Percentiles rank a stretch among this genome's conserved stretches.
Evolutionary conservation across 352 stramenopile genomes (phyloP).

Genomic region (Phytophthora kernoviae): DNA sequence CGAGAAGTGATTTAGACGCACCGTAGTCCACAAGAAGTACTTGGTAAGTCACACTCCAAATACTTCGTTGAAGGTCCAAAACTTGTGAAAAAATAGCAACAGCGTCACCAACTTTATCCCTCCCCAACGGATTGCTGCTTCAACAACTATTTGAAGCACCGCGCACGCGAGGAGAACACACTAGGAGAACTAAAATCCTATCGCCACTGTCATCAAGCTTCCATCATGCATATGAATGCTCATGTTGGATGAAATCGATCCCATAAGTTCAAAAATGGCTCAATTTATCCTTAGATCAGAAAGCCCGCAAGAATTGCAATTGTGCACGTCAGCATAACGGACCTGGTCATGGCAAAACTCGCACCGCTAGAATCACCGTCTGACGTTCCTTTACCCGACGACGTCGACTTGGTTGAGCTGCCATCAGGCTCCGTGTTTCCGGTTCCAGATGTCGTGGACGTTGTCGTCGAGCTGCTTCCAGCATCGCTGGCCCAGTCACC

Average conservation of each 20-base stretch:
- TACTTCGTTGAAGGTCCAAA: no score
- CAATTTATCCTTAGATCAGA: conserved; percentile 18
- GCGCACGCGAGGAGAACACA: no score
- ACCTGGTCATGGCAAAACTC: conserved; percentile 24
- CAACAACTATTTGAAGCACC: conserved; percentile 4
- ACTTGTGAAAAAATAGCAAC: neutral
- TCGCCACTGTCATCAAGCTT: no score
- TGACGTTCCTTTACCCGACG: conserved; percentile 15
- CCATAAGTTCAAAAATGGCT: no score
- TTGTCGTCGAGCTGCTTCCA: conserved; percentile 24
- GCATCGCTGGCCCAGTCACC: conserved; percentile 47
- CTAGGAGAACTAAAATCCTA: no score
- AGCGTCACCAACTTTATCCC: neutral
- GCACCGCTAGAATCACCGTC: conserved; percentile 17
- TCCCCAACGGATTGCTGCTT: conserved; percentile 1
- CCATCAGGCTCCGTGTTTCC: conserved; percentile 11
- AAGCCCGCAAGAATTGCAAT: conserved; percentile 18
- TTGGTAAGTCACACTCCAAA: no score
- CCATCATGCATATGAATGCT: no score
- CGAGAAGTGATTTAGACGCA: neutral
- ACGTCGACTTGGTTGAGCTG: conserved; percentile 6
- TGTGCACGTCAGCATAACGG: conserved; percentile 13
- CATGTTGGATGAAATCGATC: no score
- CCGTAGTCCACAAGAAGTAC: neutral
- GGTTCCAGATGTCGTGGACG: conserved; percentile 22